A percentile compares a stretch with the other conserved stretches of the same genome.
Evolutionary conservation across 768 basidiomycete species (phyloP).

Genomic region (Roridomyces roridus): DNA sequence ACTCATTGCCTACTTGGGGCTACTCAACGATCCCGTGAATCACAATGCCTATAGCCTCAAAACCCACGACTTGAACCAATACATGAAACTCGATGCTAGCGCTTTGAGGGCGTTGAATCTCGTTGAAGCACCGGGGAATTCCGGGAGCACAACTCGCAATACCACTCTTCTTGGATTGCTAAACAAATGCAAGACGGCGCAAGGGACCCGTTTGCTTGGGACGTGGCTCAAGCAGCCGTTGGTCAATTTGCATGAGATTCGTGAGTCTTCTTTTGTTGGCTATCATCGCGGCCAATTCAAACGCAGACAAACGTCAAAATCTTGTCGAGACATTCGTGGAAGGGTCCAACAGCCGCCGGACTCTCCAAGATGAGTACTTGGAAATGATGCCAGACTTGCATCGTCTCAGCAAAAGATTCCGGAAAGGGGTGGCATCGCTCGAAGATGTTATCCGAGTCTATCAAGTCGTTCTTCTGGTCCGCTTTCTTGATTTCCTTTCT

Average conservation of each 20-base stretch:
- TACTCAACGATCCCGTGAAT: slow-evolving; percentile 79
- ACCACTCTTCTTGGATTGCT: slow-evolving; percentile 88
- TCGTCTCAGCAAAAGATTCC: slow-evolving; percentile 90
- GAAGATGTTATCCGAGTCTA: slow-evolving; percentile 97
- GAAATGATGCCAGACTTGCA: slow-evolving; percentile 94
- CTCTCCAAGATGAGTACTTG: slow-evolving; percentile 87
- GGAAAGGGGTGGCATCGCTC: slow-evolving; percentile 80
- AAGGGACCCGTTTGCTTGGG: slow-evolving; percentile 86
- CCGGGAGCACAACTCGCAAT: slow-evolving; percentile 73
- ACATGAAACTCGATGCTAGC: slow-evolving; percentile 96
- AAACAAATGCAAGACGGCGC: slow-evolving; percentile 96
- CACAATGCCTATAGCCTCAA: slow-evolving; percentile 80
- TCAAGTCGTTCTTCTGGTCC: slow-evolving; percentile 87
- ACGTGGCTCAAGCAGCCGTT: slow-evolving; percentile 97
- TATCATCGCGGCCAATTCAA: background rate
- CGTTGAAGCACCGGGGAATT: slow-evolving; percentile 71
- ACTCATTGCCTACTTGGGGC: slow-evolving; percentile 79
- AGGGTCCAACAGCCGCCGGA: slow-evolving; percentile 71
- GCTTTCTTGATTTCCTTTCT: slow-evolving; percentile 1
- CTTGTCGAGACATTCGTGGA: slow-evolving; percentile 89
- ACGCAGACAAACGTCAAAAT: slow-evolving; percentile 82
- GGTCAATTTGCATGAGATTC: slow-evolving; percentile 91
- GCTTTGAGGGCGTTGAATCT: slow-evolving; percentile 90
- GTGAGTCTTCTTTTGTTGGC: slow-evolving; percentile 49
- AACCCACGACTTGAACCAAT: slow-evolving; percentile 91